These are phyloP conservation scores for Saraca asoca DNA, from an alignment of 331 rosid genomes.

Conservation along the genomic window DNA sequence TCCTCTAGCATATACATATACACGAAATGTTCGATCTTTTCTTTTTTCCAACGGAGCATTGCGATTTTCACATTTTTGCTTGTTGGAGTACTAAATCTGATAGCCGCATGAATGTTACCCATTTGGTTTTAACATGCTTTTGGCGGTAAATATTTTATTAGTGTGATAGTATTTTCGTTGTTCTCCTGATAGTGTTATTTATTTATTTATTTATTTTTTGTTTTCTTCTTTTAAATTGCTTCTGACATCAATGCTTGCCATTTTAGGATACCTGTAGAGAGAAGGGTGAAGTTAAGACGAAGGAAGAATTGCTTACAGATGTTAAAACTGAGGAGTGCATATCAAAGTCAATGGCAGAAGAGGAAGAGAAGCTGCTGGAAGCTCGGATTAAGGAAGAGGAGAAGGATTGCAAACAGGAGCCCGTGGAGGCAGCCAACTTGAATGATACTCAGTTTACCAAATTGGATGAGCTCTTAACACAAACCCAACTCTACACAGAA, in stretches of 20 bases:
- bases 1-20: neutral
- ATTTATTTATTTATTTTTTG: conserved; percentile 3
- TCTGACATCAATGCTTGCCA: too few relatives aligned
- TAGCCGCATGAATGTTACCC: neutral
- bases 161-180: neutral
- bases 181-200: conserved; percentile 3
- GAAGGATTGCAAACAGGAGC: conserved; percentile 27
- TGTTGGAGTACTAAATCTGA: neutral
- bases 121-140: neutral
- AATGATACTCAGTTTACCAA: conserved; percentile 70
- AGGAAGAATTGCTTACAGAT: conserved; percentile 43
- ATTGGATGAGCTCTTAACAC: conserved; percentile 86
- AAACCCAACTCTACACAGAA: conserved; percentile 79
- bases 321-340: conserved; percentile 51
- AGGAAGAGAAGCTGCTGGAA: conserved; percentile 63
- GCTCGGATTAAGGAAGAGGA: conserved; percentile 68
- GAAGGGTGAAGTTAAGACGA: conserved; percentile 45
- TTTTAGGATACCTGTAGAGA: conserved; percentile 49
- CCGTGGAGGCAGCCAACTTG: conserved; percentile 44
- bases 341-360: conserved; percentile 50
- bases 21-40: neutral
- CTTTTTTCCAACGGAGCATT: neutral
- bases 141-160: neutral
- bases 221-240: neutral
- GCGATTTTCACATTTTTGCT: neutral